Conservation (phyloP, 257 asterid species). For the Verbascum thapsus region DNA sequence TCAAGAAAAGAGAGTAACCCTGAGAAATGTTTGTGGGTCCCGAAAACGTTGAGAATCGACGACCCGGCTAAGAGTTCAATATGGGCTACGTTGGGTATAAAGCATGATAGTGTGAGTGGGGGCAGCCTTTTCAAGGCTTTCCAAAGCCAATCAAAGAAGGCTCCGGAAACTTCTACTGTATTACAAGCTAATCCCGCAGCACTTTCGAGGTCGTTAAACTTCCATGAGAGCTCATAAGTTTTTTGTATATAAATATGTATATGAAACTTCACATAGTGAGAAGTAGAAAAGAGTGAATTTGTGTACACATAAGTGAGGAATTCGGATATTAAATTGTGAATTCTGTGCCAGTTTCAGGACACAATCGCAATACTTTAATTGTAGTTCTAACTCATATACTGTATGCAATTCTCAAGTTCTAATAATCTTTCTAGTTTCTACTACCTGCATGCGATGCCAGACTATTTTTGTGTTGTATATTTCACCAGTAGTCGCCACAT, state of each 20-base stretch:
- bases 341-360: too few relatives aligned
- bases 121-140: conserved; percentile 60
- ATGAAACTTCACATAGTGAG: conserved; percentile 2
- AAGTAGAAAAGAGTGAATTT: conserved; percentile 21
- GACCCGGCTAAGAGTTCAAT: conserved; percentile 84
- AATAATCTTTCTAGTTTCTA: too few relatives aligned
- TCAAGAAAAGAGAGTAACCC: too few relatives aligned
- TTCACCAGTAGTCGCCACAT: conserved; percentile 82
- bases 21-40: conserved; percentile 67
- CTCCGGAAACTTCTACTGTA: conserved; percentile 46
- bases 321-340: neutral
- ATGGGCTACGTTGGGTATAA: conserved; percentile 73
- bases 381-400: too few relatives aligned
- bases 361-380: too few relatives aligned
- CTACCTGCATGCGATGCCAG: too few relatives aligned
- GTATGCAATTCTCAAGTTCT: too few relatives aligned
- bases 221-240: conserved; percentile 60
- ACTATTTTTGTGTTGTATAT: conserved; percentile 13
- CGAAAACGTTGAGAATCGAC: conserved; percentile 70
- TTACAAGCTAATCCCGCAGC: conserved; percentile 93
- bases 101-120: conserved; percentile 49
- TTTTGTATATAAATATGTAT: conserved; percentile 30
- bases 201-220: conserved; percentile 67
- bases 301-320: conserved; percentile 22
- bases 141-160: conserved; percentile 47